A percentile compares a stretch with the other conserved stretches of the same genome.
phyloP scores from a whole-genome alignment of 2,329 filamentous ascomycete genomes.

The Coniosporium tulheliwenetii region DNA sequence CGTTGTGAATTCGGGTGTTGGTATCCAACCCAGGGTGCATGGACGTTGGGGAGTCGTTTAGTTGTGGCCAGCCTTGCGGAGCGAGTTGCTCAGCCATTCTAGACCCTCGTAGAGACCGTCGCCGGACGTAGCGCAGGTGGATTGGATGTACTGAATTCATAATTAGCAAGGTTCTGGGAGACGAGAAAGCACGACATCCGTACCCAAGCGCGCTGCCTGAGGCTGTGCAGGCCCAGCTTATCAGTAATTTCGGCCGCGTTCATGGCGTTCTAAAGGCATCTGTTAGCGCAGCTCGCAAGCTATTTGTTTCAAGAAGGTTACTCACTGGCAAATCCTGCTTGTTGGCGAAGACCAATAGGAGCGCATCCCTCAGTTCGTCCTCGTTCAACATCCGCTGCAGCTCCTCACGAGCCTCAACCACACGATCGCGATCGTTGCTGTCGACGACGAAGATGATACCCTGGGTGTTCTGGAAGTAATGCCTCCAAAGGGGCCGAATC shows the following conservation, averaged over 20 bases:
- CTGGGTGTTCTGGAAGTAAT: conserved; percentile 94
- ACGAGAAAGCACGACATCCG: conserved; percentile 28
- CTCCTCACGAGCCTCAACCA: conserved; percentile 86
- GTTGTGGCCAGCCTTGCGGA: conserved; percentile 37
- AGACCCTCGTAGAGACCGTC: conserved; percentile 99
- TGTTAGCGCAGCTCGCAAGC: not conserved
- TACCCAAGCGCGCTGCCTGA: conserved; percentile 99
- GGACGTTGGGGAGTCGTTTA: conserved; percentile 8
- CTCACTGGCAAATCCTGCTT: conserved; percentile 89
- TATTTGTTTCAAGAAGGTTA: conserved; percentile 14
- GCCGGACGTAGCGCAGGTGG: conserved; percentile 95
- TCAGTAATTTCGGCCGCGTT: conserved; percentile 99
- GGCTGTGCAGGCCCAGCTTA: conserved; percentile 97
- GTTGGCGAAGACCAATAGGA: conserved; percentile 93
- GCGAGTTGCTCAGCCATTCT: conserved; percentile 42
- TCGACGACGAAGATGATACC: conserved; percentile 98
- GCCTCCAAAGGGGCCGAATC: conserved; percentile 91
- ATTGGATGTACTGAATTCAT: conserved; percentile 74
- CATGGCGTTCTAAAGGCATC: conserved; percentile 74
- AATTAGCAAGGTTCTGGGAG: conserved; percentile 31
- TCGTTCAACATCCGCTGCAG: conserved; percentile 96
- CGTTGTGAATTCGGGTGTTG: too few relatives aligned
- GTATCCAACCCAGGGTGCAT: too few relatives aligned
- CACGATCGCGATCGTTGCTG: conserved; percentile 77
- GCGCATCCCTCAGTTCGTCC: conserved; percentile 90